These are phyloP conservation scores for Zychaea mexicana DNA, from an alignment of 371 early-diverging fungal genomes.

Conservation along the genomic window DNA sequence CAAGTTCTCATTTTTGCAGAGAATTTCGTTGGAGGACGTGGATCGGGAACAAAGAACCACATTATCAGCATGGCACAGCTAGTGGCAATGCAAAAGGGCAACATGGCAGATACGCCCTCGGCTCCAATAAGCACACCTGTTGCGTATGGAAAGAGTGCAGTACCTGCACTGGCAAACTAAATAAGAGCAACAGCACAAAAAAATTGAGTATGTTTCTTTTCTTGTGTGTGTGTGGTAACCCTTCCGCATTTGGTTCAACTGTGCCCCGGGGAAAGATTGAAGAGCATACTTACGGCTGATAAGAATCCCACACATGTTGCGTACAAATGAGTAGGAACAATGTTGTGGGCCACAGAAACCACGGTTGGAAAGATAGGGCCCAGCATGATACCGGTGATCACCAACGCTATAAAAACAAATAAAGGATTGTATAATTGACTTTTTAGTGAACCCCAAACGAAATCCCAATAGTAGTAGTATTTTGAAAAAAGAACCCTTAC, in stretches of 20 bases:
- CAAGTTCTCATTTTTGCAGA: not conserved
- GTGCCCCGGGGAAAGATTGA: too few species aligned
- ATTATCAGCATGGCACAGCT: conserved; percentile 12
- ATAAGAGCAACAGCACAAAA: too few species aligned
- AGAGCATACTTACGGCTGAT: conserved; percentile 17
- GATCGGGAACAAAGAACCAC: conserved; percentile 28
- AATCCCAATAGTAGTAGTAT: not conserved
- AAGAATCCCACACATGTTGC: conserved; percentile 26
- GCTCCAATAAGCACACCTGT: conserved; percentile 23
- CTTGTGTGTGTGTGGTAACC: too few species aligned
- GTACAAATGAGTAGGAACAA: conserved; percentile 19
- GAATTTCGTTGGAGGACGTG: not conserved
- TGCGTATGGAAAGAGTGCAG: conserved; percentile 28
- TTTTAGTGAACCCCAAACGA: not conserved
- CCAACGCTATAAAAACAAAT: conserved; percentile 7
- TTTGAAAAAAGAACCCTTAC: not conserved
- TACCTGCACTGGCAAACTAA: conserved; percentile 25
- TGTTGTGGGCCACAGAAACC: conserved; percentile 19
- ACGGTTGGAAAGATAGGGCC: conserved; percentile 35
- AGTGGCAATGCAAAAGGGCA: conserved; percentile 27
- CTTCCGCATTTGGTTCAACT: too few species aligned
- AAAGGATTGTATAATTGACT: not conserved
- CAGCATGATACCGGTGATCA: conserved; percentile 22
- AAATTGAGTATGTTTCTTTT: too few species aligned
- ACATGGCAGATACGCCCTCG: conserved; percentile 21